These are phyloP conservation scores for Auriscalpium vulgare DNA, from an alignment of 768 basidiomycete species.

Conservation along the genomic window DNA sequence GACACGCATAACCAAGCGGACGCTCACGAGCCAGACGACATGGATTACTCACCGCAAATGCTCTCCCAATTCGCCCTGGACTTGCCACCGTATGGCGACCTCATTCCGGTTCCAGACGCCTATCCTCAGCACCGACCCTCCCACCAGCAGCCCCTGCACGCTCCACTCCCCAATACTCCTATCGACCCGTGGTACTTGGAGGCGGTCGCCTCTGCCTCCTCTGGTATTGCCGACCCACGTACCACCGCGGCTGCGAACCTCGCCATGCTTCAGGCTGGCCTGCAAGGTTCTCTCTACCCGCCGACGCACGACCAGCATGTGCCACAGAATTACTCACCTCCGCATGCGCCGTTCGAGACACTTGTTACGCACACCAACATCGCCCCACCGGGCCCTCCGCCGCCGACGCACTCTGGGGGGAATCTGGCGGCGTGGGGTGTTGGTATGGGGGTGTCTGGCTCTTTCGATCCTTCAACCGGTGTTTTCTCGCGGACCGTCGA, in stretches of 20 bases:
- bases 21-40: not conserved
- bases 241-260: no score
- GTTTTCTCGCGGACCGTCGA: slow-evolving; percentile 59
- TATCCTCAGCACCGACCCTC: not conserved
- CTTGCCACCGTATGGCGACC: no score
- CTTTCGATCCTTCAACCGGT: slow-evolving; percentile 56
- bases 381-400: slow-evolving; percentile 2
- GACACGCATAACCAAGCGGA: not conserved
- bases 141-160: not conserved
- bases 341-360: not conserved
- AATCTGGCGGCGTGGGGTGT: slow-evolving; percentile 6
- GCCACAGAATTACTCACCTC: no score
- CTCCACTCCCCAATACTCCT: not conserved
- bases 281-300: no score
- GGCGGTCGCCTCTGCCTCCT: not conserved
- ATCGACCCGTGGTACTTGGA: not conserved
- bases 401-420: slow-evolving; percentile 13
- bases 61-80: no score
- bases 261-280: no score
- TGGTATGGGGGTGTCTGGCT: slow-evolving; percentile 38
- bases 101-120: no score
- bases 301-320: no score
- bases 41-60: no score
- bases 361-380: not conserved
- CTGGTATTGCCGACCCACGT: no score